A percentile compares a stretch with the other conserved stretches of the same genome.
These are phyloP conservation scores for Ustulina deusta DNA, from an alignment of 2,329 filamentous ascomycete species.

Conservation along the genomic window DNA sequence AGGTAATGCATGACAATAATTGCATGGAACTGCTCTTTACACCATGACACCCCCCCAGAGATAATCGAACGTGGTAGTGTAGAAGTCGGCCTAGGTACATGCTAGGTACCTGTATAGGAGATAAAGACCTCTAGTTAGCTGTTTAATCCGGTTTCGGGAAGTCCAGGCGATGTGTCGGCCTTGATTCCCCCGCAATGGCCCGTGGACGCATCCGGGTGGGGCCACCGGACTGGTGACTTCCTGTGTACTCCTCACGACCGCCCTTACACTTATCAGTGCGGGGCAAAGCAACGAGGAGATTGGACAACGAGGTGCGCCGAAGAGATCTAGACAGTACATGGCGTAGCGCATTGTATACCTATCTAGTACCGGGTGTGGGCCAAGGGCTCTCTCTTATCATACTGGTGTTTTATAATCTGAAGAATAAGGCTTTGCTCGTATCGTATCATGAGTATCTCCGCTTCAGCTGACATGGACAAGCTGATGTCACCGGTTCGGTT, in stretches of 20 bases:
- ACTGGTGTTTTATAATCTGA: conserved; percentile 41
- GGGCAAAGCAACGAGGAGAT: conserved; percentile 24
- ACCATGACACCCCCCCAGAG: neutral
- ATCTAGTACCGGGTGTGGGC: conserved; percentile 23
- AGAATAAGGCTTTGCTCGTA: conserved; percentile 36
- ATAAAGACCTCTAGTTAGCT: neutral
- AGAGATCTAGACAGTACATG: neutral
- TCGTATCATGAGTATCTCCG: conserved; percentile 32
- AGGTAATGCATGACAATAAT: conserved; percentile 25
- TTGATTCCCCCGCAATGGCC: conserved; percentile 44
- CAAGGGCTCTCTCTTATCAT: conserved; percentile 43
- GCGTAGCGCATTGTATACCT: neutral
- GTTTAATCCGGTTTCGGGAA: conserved; percentile 47
- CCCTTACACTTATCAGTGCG: conserved; percentile 40
- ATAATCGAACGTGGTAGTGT: neutral
- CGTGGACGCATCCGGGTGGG: conserved; percentile 40
- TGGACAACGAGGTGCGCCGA: conserved; percentile 35
- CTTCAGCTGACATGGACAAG: conserved; percentile 24
- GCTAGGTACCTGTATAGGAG: neutral
- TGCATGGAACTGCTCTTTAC: conserved; percentile 13
- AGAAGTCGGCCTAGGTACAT: too few species aligned
- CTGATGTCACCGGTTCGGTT: neutral
- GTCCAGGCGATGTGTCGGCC: conserved; percentile 35
- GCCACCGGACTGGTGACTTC: conserved; percentile 24
- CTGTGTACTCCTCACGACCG: conserved; percentile 8